Evolutionary conservation across 2,329 filamentous ascomycete genomes (phyloP).

Genomic region (Camptophora hylomeconis): DNA sequence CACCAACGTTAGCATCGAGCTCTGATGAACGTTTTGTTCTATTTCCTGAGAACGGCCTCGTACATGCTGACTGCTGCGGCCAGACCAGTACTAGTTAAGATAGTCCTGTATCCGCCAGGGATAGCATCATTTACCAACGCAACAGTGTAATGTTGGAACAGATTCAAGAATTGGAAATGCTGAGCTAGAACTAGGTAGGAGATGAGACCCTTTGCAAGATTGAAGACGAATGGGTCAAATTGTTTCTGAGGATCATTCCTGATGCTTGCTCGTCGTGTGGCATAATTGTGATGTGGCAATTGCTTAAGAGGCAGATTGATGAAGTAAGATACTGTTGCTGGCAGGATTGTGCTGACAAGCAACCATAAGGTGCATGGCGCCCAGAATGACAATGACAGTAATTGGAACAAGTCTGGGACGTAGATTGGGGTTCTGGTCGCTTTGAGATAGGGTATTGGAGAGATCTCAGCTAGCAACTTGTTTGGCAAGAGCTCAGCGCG

Average conservation of each 20-base stretch:
- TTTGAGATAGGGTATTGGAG: constrained; percentile 43
- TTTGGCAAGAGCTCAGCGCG: constrained; percentile 58
- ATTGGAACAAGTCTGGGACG: constrained; percentile 67
- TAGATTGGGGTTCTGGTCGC: constrained; percentile 49
- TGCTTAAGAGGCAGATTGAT: constrained; percentile 63
- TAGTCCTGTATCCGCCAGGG: constrained; percentile 26
- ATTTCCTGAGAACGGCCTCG: constrained; percentile 33
- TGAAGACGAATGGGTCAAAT: constrained; percentile 82
- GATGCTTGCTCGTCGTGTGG: constrained; percentile 24
- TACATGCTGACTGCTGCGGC: constrained; percentile 31
- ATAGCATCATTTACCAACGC: constrained; percentile 25
- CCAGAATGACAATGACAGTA: constrained; percentile 74
- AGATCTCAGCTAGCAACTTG: constrained; percentile 57
- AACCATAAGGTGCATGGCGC: constrained; percentile 65
- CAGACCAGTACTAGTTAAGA: constrained; percentile 29
- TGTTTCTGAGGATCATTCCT: constrained; percentile 11
- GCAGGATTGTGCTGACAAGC: constrained; percentile 57
- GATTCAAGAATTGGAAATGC: constrained; percentile 24
- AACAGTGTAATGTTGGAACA: constrained; percentile 25
- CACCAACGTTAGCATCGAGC: no score
- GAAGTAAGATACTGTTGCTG: constrained; percentile 67
- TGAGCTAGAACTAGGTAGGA: constrained; percentile 67
- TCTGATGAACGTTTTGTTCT: no score
- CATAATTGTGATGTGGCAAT: constrained; percentile 18
- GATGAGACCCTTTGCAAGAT: constrained; percentile 71